These are phyloP conservation scores for Fragilaria radians DNA, from an alignment of 108 stramenopile genomes.

Conservation along the genomic window DNA sequence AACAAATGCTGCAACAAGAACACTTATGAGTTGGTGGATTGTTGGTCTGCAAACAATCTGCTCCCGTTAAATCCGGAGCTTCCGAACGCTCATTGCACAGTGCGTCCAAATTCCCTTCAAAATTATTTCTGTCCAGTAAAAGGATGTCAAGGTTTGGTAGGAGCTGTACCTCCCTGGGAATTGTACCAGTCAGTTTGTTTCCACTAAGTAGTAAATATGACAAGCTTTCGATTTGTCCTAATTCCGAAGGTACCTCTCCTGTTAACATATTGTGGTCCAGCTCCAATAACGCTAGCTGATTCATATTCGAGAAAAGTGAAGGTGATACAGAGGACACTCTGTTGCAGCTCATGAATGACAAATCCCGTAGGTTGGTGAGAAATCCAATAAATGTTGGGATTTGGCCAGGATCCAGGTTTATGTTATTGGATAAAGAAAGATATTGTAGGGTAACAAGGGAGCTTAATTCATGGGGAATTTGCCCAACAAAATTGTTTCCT, in stretches of 20 bases:
- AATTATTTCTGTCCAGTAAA: neutral
- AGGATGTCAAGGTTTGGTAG: neutral
- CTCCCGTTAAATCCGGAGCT: no score
- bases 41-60: no score
- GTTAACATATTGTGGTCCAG: neutral
- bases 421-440: slow-evolving; percentile 17
- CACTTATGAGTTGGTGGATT: no score
- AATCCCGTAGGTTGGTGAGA: slow-evolving; percentile 20
- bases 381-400: slow-evolving; percentile 17
- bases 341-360: slow-evolving; percentile 10
- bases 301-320: neutral
- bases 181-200: neutral
- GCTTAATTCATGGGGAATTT: slow-evolving; percentile 6
- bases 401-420: slow-evolving; percentile 5
- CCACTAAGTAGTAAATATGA: neutral
- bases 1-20: neutral
- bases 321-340: neutral
- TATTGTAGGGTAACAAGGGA: slow-evolving; percentile 12
- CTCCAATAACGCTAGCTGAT: neutral
- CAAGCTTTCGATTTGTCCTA: neutral
- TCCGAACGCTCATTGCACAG: no score
- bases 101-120: no score
- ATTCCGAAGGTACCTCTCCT: neutral
- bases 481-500: slow-evolving; percentile 15
- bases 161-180: neutral